Evolutionary conservation across 106 monocot genomes (phyloP).

Genomic region (Cymbidium sinense): DNA sequence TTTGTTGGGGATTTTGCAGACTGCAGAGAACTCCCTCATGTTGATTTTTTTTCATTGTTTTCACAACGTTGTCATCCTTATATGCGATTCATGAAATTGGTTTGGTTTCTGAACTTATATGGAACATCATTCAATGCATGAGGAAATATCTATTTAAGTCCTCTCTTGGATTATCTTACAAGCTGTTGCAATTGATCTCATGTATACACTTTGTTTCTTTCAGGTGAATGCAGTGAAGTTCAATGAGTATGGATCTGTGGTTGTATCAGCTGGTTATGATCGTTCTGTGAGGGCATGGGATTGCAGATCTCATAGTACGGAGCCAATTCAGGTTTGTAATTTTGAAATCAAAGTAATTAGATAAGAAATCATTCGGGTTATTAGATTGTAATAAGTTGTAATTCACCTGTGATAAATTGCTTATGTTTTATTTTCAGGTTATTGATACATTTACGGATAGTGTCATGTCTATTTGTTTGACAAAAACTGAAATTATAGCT

Average conservation of each 20-base stretch:
- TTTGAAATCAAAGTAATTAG: not conserved
- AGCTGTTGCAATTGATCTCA: not conserved
- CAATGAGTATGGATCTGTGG: conserved; percentile 85
- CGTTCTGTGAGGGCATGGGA: conserved; percentile 91
- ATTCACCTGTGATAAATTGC: not conserved
- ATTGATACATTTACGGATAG: conserved; percentile 94
- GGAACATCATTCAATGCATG: too few species aligned
- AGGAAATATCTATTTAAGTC: not conserved
- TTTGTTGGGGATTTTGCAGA: too few species aligned
- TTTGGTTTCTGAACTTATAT: too few species aligned
- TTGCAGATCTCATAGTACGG: conserved; percentile 95
- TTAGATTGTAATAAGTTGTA: not conserved
- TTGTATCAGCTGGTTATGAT: conserved; percentile 96
- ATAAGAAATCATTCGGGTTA: not conserved
- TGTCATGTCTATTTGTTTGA: conserved; percentile 88
- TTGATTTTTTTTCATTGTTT: too few species aligned
- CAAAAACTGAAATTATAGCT: conserved; percentile 94
- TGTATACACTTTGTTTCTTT: conserved; percentile 11
- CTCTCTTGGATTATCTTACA: not conserved
- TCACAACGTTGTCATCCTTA: too few species aligned
- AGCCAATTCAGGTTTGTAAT: conserved; percentile 82
- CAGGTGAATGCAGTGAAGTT: conserved; percentile 97
- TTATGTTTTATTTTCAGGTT: conserved; percentile 33
- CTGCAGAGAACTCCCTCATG: too few species aligned
- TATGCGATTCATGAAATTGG: too few species aligned